Conservation (phyloP, 1,284 basidiomycete genomes). For the Ganoderma resinaceum region DNA sequence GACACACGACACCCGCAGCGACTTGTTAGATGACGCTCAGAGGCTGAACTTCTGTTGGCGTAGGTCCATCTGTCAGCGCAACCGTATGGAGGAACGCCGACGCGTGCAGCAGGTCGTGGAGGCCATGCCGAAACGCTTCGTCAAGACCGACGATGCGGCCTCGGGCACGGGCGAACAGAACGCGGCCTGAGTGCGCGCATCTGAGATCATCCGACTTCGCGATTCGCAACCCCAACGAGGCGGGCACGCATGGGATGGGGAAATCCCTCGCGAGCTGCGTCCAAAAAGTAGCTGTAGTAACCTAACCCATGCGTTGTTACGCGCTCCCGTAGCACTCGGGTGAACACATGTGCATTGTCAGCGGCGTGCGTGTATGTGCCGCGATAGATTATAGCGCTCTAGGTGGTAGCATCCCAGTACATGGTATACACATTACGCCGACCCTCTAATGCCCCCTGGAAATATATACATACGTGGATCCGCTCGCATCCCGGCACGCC, state of each 20-base stretch:
- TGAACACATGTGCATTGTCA: not conserved
- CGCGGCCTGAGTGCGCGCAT: conserved; percentile 11
- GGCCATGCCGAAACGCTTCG: conserved; percentile 60
- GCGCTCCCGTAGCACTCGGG: not conserved
- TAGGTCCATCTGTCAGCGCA: conserved; percentile 67
- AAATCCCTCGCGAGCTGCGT: not conserved
- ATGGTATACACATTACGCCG: not conserved
- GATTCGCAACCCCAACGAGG: too few relatives aligned
- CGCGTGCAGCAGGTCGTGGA: conserved; percentile 66
- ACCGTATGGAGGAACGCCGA: conserved; percentile 59
- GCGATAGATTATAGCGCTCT: conserved; percentile 4
- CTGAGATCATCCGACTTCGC: not conserved
- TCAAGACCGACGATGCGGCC: conserved; percentile 48
- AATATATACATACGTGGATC: conserved; percentile 1
- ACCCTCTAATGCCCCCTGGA: not conserved
- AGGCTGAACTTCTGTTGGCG: not conserved
- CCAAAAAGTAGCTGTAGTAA: not conserved
- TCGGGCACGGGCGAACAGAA: conserved; percentile 14
- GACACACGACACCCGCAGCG: not conserved
- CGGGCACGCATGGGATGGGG: not conserved
- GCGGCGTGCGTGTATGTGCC: not conserved
- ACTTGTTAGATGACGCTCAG: too few relatives aligned
- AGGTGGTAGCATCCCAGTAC: conserved; percentile 1
- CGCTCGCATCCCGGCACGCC: not conserved
- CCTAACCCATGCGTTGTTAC: not conserved